phyloP scores from a whole-genome alignment of 2,329 filamentous ascomycete species.

The Monilinia aucupariae region DNA sequence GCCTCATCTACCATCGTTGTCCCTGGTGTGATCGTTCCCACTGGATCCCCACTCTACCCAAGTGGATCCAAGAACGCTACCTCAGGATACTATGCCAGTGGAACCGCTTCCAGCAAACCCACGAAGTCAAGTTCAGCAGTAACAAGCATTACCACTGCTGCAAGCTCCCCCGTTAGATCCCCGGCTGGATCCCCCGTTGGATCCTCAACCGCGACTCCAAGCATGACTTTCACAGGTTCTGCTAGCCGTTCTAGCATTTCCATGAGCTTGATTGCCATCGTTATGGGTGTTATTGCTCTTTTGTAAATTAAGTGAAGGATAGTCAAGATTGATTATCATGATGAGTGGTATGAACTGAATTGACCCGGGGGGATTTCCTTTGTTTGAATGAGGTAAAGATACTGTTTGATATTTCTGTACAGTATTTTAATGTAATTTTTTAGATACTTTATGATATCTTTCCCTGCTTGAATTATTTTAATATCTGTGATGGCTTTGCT shows the following conservation, averaged over 20 bases:
- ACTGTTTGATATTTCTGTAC: not conserved
- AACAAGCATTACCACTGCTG: not conserved
- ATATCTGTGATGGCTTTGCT: no score
- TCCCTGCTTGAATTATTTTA: no score
- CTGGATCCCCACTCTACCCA: not conserved
- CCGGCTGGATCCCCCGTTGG: not conserved
- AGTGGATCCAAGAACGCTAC: not conserved
- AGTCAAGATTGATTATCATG: not conserved
- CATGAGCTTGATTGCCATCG: not conserved
- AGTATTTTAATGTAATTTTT: slow-evolving; percentile 7
- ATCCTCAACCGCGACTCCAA: not conserved
- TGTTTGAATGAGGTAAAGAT: slow-evolving; percentile 3
- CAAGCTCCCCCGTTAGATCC: not conserved
- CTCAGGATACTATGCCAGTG: not conserved
- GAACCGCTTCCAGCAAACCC: not conserved
- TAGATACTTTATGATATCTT: not conserved
- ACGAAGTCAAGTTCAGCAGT: not conserved
- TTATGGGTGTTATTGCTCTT: slow-evolving; percentile 7
- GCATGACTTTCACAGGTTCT: slow-evolving; percentile 5
- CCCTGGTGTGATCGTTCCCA: not conserved
- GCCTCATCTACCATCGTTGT: not conserved
- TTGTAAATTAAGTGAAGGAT: slow-evolving; percentile 6
- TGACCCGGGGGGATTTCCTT: not conserved
- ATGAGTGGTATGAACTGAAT: not conserved
- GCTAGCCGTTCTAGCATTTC: slow-evolving; percentile 9